phyloP scores from a whole-genome alignment of 73 alveolate genomes.

The Uronychia setigera region DNA sequence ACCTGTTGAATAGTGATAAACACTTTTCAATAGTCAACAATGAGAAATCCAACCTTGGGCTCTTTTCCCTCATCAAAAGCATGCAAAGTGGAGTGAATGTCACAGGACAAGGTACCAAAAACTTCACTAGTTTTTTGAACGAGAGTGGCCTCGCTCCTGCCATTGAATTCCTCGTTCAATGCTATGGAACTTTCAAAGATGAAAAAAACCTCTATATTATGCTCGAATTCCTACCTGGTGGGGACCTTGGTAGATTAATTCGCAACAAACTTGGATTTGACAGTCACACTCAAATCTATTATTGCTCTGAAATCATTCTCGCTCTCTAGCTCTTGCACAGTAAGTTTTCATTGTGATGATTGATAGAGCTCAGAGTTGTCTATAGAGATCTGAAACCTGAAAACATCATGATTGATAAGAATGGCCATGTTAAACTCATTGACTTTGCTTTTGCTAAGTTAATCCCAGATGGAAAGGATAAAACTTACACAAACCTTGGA shows the following conservation, averaged over 20 bases:
- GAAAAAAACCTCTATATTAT: no score
- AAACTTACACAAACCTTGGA: conserved; percentile 40
- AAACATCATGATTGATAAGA: conserved; percentile 14
- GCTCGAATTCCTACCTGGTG: not conserved
- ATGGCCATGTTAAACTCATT: conserved; percentile 41
- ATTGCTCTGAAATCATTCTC: not conserved
- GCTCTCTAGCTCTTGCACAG: not conserved
- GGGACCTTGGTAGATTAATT: not conserved
- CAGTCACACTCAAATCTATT: not conserved
- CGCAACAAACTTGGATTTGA: not conserved
- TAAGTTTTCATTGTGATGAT: not conserved
- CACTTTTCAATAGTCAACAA: not conserved
- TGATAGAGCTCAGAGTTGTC: conserved; percentile 10
- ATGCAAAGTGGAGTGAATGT: not conserved
- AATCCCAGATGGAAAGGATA: conserved; percentile 17
- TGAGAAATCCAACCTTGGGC: not conserved
- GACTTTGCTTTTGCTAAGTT: conserved; percentile 46
- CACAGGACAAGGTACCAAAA: not conserved
- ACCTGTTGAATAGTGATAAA: not conserved
- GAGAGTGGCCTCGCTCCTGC: not conserved
- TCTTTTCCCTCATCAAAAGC: not conserved
- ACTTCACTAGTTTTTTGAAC: not conserved
- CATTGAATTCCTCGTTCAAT: not conserved
- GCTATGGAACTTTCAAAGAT: not conserved
- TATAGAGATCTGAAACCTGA: conserved; percentile 53